Evolutionary conservation across 2,329 filamentous ascomycete genomes (phyloP).

Genomic region (Ascochyta fabae): DNA sequence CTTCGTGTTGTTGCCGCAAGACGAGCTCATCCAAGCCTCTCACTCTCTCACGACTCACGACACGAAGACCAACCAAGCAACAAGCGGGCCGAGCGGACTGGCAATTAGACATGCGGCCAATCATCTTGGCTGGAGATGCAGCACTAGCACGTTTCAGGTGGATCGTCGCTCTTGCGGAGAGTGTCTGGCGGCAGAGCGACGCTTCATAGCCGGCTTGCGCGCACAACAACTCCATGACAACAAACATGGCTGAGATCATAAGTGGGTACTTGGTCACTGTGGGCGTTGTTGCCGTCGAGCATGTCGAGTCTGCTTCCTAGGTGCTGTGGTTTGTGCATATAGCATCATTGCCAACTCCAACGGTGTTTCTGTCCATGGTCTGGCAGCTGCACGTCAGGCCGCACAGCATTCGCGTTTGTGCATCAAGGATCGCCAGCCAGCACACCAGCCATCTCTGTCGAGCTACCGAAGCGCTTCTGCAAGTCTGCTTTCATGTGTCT

Average conservation of each 20-base stretch:
- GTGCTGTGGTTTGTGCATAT: background rate
- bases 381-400: constrained; percentile 15
- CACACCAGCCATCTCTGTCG: constrained; percentile 12
- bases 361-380: background rate
- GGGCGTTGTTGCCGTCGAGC: background rate
- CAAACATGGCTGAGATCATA: constrained; percentile 10
- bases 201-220: constrained; percentile 6
- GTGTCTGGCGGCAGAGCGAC: constrained; percentile 12
- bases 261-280: constrained; percentile 1
- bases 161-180: constrained; percentile 8
- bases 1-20: constrained; percentile 9
- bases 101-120: constrained; percentile 10
- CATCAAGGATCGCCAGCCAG: constrained; percentile 11
- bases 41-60: constrained; percentile 8
- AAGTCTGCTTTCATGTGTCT: constrained; percentile 2
- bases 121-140: constrained; percentile 3
- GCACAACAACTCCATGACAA: constrained; percentile 14
- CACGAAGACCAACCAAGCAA: constrained; percentile 6
- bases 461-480: constrained; percentile 4
- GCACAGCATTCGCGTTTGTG: constrained; percentile 12
- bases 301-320: background rate
- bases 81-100: constrained; percentile 3
- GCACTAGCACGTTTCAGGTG: constrained; percentile 15
- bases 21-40: background rate
- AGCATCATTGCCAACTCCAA: background rate